Evolutionary conservation across 169 alveolate genomes (phyloP), one percentile per base, ranked within the genome.

Genomic region (Plasmodium relictum): DNA sequence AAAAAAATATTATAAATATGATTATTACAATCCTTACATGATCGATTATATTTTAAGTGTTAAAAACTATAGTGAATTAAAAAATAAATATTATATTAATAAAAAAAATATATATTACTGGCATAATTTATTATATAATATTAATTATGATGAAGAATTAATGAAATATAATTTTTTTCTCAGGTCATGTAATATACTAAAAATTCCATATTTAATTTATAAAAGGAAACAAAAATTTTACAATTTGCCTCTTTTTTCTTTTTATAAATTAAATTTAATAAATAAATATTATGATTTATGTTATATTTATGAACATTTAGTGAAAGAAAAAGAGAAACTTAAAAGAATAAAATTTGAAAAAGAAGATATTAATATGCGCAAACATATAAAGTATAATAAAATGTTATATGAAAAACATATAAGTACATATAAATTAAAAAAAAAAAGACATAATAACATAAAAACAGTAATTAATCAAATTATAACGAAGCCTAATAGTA

Each of bases 171-270:
- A 54, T 52, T 42, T 44, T 22, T 26, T 52, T 50, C 22, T n/a
- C n/a, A 80, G 10, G n/a, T 50, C 90, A 18, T 24, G 83, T n/a
- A 80, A 58, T 58, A 52, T 80, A n/a, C 66, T 80, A 45, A 80
- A 20, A 54, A 20, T 68, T 14, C 90, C 90, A 52, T 80, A 66
- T 71, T 8, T 80, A 22, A 26, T 39, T 44, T 80, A 80, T 66
- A 80, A 14, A 56, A 80, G 24, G 26, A 54, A 80, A 58, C n/a
- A 50, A 7, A 45, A 31, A 9, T 62, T 26, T 62, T 44, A 16
- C 31, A 45, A 52, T 0, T 12, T 80, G 1, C 66, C 56, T 6
- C 50, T 80, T 52, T 80, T 80, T 10, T 58, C 61, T 12, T 66
- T 80, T 50, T 80, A 48, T 56, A 66, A 66, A 65, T 24, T 66